phyloP scores from a whole-genome alignment of 352 stramenopile genomes.

The Globisporangium orthogonon region DNA sequence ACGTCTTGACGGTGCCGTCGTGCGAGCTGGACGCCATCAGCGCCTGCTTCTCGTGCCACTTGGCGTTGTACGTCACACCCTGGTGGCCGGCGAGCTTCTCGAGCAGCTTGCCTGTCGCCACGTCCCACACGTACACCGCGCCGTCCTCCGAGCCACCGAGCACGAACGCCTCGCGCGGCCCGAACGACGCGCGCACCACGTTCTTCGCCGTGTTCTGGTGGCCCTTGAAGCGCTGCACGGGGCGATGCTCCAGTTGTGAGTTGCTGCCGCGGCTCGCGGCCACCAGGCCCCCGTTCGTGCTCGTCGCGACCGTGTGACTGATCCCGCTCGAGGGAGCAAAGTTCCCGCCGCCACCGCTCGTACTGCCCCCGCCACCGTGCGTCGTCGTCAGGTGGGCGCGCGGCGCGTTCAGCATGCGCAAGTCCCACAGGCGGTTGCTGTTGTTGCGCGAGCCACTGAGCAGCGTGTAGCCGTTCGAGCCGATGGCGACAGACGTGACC shows the following conservation, averaged over 20 bases:
- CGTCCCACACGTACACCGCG: conserved; percentile 85
- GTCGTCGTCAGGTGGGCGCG: conserved; percentile 36
- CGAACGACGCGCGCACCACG: conserved; percentile 79
- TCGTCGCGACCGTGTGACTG: conserved; percentile 3
- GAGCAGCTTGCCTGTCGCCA: conserved; percentile 77
- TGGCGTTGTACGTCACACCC: conserved; percentile 80
- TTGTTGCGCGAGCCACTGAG: conserved; percentile 84
- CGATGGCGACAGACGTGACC: conserved; percentile 82
- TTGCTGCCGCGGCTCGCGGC: conserved; percentile 11
- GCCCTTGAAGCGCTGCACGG: conserved; percentile 83
- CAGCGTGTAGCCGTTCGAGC: conserved; percentile 72
- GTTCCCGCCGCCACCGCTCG: conserved; percentile 2
- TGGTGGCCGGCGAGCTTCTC: conserved; percentile 71
- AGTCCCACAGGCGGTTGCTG: conserved; percentile 85
- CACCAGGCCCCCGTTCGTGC: conserved; percentile 5
- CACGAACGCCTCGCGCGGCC: conserved; percentile 81
- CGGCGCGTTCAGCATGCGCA: conserved; percentile 79
- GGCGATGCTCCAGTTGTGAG: conserved; percentile 41
- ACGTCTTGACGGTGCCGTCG: conserved; percentile 87
- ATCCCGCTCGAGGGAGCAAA: not conserved
- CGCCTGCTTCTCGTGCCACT: conserved; percentile 84
- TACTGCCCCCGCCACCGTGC: conserved; percentile 1
- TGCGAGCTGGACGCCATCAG: conserved; percentile 82
- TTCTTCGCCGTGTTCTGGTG: conserved; percentile 90
- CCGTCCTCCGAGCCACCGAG: conserved; percentile 82